Conservation (phyloP, 306 rosid species). For the Gillenia trifoliata region DNA sequence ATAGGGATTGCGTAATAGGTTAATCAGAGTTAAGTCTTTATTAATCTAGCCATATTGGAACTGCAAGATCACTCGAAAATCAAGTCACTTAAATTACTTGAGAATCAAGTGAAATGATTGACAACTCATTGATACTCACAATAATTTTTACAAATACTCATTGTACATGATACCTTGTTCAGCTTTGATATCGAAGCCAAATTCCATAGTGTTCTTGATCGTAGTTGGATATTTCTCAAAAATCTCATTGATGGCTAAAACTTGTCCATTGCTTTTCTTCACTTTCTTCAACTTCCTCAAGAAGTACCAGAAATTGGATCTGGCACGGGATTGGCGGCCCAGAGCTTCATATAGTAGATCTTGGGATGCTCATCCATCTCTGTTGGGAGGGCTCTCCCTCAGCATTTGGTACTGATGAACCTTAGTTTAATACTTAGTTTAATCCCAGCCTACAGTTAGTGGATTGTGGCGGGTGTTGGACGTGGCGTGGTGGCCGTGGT, state of each 20-base stretch:
- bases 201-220: slow-evolving; percentile 68
- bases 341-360: slow-evolving; percentile 77
- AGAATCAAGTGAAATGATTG: no score
- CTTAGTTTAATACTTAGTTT: no score
- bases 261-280: slow-evolving; percentile 76
- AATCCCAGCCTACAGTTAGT: no score
- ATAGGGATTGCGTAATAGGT: no score
- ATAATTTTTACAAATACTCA: no score
- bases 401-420: slow-evolving; percentile 79
- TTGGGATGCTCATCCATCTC: slow-evolving; percentile 63
- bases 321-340: slow-evolving; percentile 83
- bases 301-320: slow-evolving; percentile 80
- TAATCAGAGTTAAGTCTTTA: no score
- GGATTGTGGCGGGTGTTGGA: no score
- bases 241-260: slow-evolving; percentile 77
- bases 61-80: no score
- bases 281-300: slow-evolving; percentile 78
- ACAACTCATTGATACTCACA: no score
- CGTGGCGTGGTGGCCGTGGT: no score
- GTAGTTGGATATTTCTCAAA: slow-evolving; percentile 78
- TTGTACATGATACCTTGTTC: slow-evolving; percentile 92
- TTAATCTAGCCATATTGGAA: no score
- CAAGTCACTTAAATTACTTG: no score
- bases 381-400: slow-evolving; percentile 71
- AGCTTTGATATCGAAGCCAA: slow-evolving; percentile 85